These are phyloP conservation scores for Penicillium sumatraense DNA, from an alignment of 2,329 filamentous ascomycete species.

Conservation along the genomic window DNA sequence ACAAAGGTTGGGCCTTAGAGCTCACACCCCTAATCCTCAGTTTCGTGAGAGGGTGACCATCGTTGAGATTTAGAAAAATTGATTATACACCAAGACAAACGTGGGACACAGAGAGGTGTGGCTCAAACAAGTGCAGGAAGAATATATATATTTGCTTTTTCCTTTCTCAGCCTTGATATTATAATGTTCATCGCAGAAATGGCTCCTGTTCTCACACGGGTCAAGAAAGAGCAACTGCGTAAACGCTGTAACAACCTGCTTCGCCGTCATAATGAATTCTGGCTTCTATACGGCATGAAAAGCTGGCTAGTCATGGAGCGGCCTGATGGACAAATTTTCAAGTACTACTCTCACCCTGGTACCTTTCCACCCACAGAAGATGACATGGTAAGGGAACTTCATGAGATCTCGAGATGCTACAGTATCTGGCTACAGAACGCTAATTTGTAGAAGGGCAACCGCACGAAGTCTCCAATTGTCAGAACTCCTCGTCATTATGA, in stretches of 20 bases:
- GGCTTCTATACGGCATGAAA: too few species aligned
- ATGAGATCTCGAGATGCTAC: background rate
- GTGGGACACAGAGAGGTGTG: background rate
- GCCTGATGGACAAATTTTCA: too few species aligned
- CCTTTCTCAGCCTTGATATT: background rate
- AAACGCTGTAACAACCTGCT: too few species aligned
- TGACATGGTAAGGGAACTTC: too few species aligned
- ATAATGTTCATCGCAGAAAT: background rate
- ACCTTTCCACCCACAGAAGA: too few species aligned
- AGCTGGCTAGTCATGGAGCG: too few species aligned
- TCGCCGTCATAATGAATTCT: too few species aligned
- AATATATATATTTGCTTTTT: too few species aligned
- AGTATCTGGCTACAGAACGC: background rate
- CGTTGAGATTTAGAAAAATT: background rate
- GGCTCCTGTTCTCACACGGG: too few species aligned
- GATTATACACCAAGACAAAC: background rate
- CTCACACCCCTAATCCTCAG: background rate
- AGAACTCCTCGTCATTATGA: background rate
- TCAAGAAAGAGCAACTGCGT: too few species aligned
- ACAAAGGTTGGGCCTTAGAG: background rate
- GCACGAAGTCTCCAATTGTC: background rate
- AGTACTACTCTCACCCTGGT: too few species aligned
- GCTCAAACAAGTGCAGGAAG: too few species aligned
- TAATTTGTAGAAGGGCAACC: background rate
- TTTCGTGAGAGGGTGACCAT: background rate